Evolutionary conservation across 371 early-diverging fungal species (phyloP).

Genomic region (Rhizopus stolonifer): DNA sequence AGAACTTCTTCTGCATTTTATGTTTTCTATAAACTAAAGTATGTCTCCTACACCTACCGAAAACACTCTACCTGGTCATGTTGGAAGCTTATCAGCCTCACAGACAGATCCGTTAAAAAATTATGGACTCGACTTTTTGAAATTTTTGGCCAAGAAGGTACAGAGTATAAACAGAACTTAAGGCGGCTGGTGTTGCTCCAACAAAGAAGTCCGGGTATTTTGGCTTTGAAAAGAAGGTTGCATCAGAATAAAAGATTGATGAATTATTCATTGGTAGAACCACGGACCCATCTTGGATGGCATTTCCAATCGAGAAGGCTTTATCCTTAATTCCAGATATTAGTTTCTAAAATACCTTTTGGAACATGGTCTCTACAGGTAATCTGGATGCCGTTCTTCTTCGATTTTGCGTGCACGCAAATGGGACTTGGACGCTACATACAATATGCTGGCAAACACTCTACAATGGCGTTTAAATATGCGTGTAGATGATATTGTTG

Average conservation of each 20-base stretch:
- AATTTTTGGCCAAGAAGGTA: constrained; percentile 46
- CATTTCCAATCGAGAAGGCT: constrained; percentile 39
- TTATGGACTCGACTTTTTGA: constrained; percentile 55
- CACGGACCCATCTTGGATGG: constrained; percentile 40
- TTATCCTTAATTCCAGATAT: constrained; percentile 39
- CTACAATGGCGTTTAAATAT: constrained; percentile 66
- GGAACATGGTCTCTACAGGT: constrained; percentile 59
- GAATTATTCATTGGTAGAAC: constrained; percentile 53
- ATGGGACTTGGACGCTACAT: constrained; percentile 69
- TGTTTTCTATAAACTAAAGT: no score
- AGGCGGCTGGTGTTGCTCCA: constrained; percentile 17
- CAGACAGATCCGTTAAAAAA: constrained; percentile 55
- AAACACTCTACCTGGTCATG: constrained; percentile 30
- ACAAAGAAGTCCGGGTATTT: constrained; percentile 31
- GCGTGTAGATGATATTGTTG: constrained; percentile 57
- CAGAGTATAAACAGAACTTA: constrained; percentile 24
- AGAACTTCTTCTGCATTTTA: no score
- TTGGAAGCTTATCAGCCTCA: constrained; percentile 48
- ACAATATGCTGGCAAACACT: constrained; percentile 60
- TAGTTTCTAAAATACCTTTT: constrained; percentile 43
- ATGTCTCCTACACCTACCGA: constrained; percentile 22
- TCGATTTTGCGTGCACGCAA: constrained; percentile 80
- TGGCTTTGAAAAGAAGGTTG: constrained; percentile 35
- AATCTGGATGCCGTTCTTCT: constrained; percentile 68
- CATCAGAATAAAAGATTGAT: constrained; percentile 30